Percentiles rank a stretch among this genome's conserved stretches.
Conservation (phyloP, 2,329 filamentous ascomycete species). For the Ramularia collo-cygni region DNA sequence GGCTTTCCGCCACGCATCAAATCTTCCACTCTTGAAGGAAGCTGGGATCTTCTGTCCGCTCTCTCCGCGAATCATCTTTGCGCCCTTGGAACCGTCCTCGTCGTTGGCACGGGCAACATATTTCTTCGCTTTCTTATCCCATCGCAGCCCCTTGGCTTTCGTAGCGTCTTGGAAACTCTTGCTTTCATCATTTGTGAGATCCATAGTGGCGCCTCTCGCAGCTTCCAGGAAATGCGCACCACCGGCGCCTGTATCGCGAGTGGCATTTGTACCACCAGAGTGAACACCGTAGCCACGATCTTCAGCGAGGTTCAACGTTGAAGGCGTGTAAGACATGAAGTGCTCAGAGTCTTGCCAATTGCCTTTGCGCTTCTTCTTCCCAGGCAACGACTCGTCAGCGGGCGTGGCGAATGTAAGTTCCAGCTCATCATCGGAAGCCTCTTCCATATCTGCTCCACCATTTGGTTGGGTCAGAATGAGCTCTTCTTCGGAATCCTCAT, state of each 20-base stretch:
- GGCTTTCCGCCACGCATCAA: slow-evolving; percentile 83
- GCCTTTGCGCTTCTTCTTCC: slow-evolving; percentile 23
- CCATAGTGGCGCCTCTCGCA: slow-evolving; percentile 84
- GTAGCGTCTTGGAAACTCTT: slow-evolving; percentile 73
- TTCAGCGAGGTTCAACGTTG: slow-evolving; percentile 71
- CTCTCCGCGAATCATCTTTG: slow-evolving; percentile 73
- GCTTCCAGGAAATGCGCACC: slow-evolving; percentile 74
- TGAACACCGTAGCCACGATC: slow-evolving; percentile 92
- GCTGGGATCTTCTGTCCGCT: slow-evolving; percentile 94
- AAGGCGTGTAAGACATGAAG: slow-evolving; percentile 94
- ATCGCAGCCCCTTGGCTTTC: slow-evolving; percentile 69
- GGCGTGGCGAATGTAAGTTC: slow-evolving; percentile 44
- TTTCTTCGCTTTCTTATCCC: slow-evolving; percentile 95
- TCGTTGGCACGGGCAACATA: slow-evolving; percentile 91
- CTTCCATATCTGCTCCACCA: slow-evolving; percentile 33
- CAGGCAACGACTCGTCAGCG: slow-evolving; percentile 6
- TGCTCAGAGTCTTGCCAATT: slow-evolving; percentile 75
- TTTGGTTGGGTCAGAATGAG: slow-evolving; percentile 30
- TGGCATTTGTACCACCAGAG: slow-evolving; percentile 56
- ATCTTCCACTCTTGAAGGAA: slow-evolving; percentile 85
- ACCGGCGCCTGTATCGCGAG: slow-evolving; percentile 10
- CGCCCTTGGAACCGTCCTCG: slow-evolving; percentile 74
- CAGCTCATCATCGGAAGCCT: slow-evolving; percentile 48
- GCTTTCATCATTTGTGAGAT: slow-evolving; percentile 82
- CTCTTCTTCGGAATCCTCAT: slow-evolving; percentile 34